A percentile compares a stretch with the other conserved stretches of the same genome.
These are phyloP conservation scores for Capsella bursapastoris DNA, from an alignment of 345 rosid species.

Conservation along the genomic window DNA sequence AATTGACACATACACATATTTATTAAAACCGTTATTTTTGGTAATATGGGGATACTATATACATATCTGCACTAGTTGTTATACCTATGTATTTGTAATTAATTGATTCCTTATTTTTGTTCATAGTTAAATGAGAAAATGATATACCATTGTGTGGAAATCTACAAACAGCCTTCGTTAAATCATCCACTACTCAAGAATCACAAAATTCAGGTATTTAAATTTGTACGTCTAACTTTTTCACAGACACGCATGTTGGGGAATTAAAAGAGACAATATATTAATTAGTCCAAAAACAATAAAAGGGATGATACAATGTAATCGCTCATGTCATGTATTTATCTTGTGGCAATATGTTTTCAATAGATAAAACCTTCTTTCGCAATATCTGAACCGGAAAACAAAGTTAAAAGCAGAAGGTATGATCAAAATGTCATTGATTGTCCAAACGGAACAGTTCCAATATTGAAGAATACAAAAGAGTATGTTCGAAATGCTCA, in stretches of 20 bases:
- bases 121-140: background rate
- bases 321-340: no score
- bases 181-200: background rate
- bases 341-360: no score
- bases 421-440: background rate
- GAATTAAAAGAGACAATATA: no score
- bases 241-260: no score
- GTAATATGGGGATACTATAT: no score
- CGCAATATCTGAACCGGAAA: background rate
- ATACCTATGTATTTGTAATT: no score
- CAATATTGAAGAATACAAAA: conserved; percentile 1
- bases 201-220: background rate
- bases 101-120: no score
- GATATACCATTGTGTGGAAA: background rate
- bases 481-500: background rate
- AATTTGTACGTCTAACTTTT: background rate
- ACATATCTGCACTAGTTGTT: no score
- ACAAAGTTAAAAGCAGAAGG: background rate
- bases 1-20: no score
- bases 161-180: background rate
- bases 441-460: conserved; percentile 17
- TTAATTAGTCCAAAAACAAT: no score
- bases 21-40: no score
- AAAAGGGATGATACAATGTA: no score
- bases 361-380: conserved; percentile 19